Evolutionary conservation across 179 eudicot species (phyloP).

Genomic region (Beta macrorhiza): DNA sequence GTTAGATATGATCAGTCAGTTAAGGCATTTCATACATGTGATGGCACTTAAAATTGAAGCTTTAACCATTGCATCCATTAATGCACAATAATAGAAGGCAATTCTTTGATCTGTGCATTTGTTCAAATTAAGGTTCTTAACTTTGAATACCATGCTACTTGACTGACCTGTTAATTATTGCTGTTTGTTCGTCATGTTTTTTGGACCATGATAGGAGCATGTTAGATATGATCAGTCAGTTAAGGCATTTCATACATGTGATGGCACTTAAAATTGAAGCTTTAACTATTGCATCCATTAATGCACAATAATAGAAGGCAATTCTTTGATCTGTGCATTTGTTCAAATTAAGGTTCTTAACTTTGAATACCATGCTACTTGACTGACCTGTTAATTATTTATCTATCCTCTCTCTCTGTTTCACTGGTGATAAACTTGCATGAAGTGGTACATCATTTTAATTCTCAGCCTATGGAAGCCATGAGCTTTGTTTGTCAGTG

Average conservation of each 20-base stretch:
- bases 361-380: neutral
- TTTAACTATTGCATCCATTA: neutral
- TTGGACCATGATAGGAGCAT: neutral
- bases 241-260: neutral
- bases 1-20: neutral
- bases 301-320: neutral
- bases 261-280: neutral
- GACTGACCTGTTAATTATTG: neutral
- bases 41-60: neutral
- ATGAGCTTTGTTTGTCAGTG: too few relatives aligned
- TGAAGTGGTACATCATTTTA: too few relatives aligned
- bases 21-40: neutral
- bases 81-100: neutral
- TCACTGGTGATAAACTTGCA: neutral
- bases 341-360: neutral
- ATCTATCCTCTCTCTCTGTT: neutral
- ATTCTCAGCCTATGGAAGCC: too few relatives aligned
- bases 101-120: neutral
- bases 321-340: neutral
- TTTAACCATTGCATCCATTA: neutral
- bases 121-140: neutral
- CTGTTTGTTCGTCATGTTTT: neutral
- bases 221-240: neutral
- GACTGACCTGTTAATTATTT: neutral
- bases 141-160: neutral